Evolutionary conservation across 2,329 filamentous ascomycete species (phyloP).

Genomic region (Neopestalotiopsis sp.): DNA sequence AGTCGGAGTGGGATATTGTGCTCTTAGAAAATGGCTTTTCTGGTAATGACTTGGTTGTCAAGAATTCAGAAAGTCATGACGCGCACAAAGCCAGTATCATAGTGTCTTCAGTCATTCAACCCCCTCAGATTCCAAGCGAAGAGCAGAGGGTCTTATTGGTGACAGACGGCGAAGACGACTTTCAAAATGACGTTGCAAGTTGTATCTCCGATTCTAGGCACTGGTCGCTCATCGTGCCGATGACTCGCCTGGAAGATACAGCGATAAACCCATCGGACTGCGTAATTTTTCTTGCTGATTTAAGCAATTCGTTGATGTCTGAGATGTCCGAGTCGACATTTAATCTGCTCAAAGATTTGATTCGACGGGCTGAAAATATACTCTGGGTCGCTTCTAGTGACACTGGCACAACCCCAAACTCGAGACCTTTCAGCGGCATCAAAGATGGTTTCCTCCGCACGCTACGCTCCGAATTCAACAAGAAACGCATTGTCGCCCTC

Average conservation of each 20-base stretch:
- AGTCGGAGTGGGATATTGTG: conserved; percentile 25
- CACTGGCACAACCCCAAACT: conserved; percentile 14
- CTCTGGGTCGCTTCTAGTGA: conserved; percentile 32
- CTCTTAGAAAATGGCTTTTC: conserved; percentile 27
- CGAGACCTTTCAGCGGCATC: conserved; percentile 23
- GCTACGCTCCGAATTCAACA: conserved; percentile 30
- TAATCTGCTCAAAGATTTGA: conserved; percentile 25
- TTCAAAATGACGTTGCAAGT: neutral
- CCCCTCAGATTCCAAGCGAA: neutral
- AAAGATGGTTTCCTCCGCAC: conserved; percentile 32
- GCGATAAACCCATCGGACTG: neutral
- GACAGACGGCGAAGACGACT: neutral
- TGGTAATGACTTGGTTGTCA: conserved; percentile 28
- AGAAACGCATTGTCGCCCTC: conserved; percentile 29
- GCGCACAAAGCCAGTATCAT: conserved; percentile 31
- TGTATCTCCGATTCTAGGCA: neutral
- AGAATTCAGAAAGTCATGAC: conserved; percentile 25
- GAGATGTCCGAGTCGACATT: conserved; percentile 28
- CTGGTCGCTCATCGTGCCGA: neutral
- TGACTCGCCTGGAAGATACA: neutral
- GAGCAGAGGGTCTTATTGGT: neutral
- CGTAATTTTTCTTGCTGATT: conserved; percentile 29
- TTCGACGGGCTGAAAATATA: conserved; percentile 25
- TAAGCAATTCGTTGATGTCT: conserved; percentile 29
- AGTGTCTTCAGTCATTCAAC: conserved; percentile 18